Base-by-base conservation (phyloP, 2,329 filamentous ascomycete genomes). In the Fusarium pseudocircinatum region DNA sequence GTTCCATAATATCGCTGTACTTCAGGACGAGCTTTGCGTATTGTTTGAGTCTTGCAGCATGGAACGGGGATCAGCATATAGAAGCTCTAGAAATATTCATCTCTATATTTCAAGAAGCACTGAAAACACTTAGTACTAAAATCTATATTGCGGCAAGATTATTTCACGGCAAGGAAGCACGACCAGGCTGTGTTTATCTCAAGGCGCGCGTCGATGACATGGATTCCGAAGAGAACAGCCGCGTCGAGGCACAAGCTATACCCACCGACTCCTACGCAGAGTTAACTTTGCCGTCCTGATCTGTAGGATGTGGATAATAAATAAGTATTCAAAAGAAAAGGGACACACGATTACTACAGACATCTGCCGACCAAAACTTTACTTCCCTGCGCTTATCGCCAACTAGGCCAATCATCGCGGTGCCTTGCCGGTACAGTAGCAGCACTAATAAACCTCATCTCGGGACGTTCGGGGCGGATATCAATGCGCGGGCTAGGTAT, bases 61-160 rank as follows among this genome's bases (percentile, higher is more conserved):
- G 11, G 15, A 24, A 18, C 15, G 7, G 46, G 22, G 15, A 14
- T 18, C 11, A 9, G 22, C 7, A n/a, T 49, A 10, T 12, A 4
- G 28, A 32, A 32, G 28, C 22, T 49, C 15, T 14, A 32, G 28
- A 32, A 7, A 13, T 18, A 49, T 7, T 30, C 7, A 32, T 18
- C 7, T 6, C 2, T 12, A 4, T 30, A 18, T n/a, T 13, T 9
- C 3, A n/a, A 13, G 15, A 13, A 13, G 3, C 7, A 1, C 7
- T 6, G 15, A 7, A n/a, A 47, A 30, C 0, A n/a, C 5, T 3
- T 22, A 6, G 18, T 5, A 15, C 4, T 20, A 7, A 9, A 18
- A 15, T 1, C 1, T 14, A 22, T 22, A 8, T 28, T 28, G 28
- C 28, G 28, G 28, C 28, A 28, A 28, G 28, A 28, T 28, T 28